These are phyloP conservation scores for Kurtzmaniella cleridarum DNA, from an alignment of 805 yeast species.

Conservation along the genomic window DNA sequence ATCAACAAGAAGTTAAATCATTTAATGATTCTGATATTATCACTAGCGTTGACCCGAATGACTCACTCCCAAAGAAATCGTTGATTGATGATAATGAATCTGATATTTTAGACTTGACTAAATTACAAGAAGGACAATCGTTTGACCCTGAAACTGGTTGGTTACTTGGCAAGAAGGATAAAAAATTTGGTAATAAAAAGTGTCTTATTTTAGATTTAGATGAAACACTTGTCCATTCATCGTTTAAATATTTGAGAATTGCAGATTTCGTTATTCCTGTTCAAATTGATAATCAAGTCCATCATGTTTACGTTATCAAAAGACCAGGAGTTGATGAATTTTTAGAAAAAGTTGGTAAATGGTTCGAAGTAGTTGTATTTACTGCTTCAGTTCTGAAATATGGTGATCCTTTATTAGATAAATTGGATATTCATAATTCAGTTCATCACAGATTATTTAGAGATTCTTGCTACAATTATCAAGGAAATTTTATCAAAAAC, in stretches of 20 bases:
- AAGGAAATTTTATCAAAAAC: constrained; percentile 92
- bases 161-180: constrained; percentile 54
- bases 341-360: constrained; percentile 70
- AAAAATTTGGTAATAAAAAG: constrained; percentile 57
- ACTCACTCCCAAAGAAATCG: constrained; percentile 3
- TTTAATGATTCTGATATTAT: not conserved
- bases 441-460: constrained; percentile 91
- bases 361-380: constrained; percentile 93
- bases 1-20: not conserved
- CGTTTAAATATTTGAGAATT: constrained; percentile 83
- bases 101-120: constrained; percentile 49
- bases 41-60: constrained; percentile 1
- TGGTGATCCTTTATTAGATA: constrained; percentile 92
- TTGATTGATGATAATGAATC: constrained; percentile 14
- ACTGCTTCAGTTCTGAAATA: constrained; percentile 94
- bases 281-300: constrained; percentile 87
- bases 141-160: constrained; percentile 57
- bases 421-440: constrained; percentile 66
- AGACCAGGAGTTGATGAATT: constrained; percentile 98
- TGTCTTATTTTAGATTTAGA: constrained; percentile 90
- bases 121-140: constrained; percentile 67
- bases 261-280: constrained; percentile 98
- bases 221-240: constrained; percentile 93
- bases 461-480: constrained; percentile 89
- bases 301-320: constrained; percentile 92